These are phyloP conservation scores for Rhodosporidiobolus sp. DNA, from an alignment of 768 basidiomycete species.

Conservation along the genomic window DNA sequence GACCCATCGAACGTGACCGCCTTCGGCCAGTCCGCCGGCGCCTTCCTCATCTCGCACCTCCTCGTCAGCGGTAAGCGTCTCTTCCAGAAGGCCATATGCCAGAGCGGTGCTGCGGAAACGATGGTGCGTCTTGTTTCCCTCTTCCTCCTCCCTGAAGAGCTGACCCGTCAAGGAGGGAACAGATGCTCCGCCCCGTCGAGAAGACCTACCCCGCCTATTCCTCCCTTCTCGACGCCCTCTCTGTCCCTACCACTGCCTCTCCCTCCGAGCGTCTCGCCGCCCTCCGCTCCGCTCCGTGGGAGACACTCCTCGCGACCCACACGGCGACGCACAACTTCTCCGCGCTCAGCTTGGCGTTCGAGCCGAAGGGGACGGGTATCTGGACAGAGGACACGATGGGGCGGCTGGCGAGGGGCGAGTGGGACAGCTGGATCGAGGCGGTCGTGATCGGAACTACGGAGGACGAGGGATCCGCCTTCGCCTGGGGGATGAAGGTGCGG, in stretches of 20 bases:
- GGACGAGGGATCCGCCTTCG: constrained; percentile 29
- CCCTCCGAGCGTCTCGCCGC: constrained; percentile 12
- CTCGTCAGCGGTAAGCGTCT: constrained; percentile 32
- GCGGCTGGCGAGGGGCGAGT: constrained; percentile 11
- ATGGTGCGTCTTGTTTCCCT: constrained; percentile 9
- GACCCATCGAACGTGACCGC: constrained; percentile 53
- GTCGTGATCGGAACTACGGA: constrained; percentile 24
- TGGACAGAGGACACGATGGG: constrained; percentile 16
- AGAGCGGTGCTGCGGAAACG: constrained; percentile 30
- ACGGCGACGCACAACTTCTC: constrained; percentile 6
- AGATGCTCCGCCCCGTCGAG: constrained; percentile 23
- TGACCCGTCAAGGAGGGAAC: rapidly evolving
- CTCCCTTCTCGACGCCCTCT: constrained; percentile 16
- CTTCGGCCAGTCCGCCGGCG: constrained; percentile 61
- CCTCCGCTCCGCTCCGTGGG: constrained; percentile 8
- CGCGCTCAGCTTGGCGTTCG: constrained; percentile 16
- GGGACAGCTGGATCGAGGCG: constrained; percentile 30
- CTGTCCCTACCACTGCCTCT: background rate
- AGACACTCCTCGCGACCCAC: constrained; percentile 12
- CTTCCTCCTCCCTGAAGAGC: background rate
- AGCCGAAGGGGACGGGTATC: background rate
- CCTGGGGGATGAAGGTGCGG: background rate
- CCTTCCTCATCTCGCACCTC: constrained; percentile 51
- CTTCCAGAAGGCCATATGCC: constrained; percentile 28
- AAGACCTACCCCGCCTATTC: constrained; percentile 25